Base-by-base conservation (phyloP, 768 basidiomycete genomes). In the Chlorophyllum brunneum region DNA sequence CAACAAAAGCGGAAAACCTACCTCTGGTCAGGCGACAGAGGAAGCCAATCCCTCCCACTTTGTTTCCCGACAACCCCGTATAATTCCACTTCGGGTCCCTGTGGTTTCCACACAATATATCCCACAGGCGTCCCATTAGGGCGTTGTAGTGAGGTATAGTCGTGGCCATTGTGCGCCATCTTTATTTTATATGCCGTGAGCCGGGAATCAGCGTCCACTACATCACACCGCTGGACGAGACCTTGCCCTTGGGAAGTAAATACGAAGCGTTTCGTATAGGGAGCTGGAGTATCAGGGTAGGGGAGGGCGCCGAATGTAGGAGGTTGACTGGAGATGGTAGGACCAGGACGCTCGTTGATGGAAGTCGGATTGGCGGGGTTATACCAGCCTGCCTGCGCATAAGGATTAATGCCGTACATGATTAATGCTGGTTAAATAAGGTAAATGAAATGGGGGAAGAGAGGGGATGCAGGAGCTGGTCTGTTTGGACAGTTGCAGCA, bases 151-250 rank as follows among this genome's bases (percentile, higher is more conserved):
- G 73, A 52, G 11, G 74, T 77, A 50, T 63, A 65, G 3, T 63
- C 66, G 46, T 63, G 64, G 1, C 63, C 67, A 18, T 69, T 65
- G 2, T 59, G 61, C 1, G 60, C 59, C 18, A 65, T 65, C n/a
- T 65, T 48, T 38, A 74, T 68, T 13, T 73, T 74, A 59, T 77
- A 78, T 11, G 65, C 68, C 26, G 70, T 65, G 54, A 68, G 66
- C 18, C 66, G 63, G 5, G 24, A 43, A 33, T 69, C 67, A 0
- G 79, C 70, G 0, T 78, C 78, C 37, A 72, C 51, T 33, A 81
- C 70, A 13, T 58, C 65, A 54, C 71, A 77, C 59, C 78, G 70
- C 18, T 76, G 61, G 13, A 80, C 63, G 22, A 71, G 71, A 3
- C 69, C 67, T 47, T 66, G 72, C 55, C 73, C 63, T 23, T 71